Conservation (phyloP, 2,329 filamentous ascomycete species). For the Diaporthe vexans region DNA sequence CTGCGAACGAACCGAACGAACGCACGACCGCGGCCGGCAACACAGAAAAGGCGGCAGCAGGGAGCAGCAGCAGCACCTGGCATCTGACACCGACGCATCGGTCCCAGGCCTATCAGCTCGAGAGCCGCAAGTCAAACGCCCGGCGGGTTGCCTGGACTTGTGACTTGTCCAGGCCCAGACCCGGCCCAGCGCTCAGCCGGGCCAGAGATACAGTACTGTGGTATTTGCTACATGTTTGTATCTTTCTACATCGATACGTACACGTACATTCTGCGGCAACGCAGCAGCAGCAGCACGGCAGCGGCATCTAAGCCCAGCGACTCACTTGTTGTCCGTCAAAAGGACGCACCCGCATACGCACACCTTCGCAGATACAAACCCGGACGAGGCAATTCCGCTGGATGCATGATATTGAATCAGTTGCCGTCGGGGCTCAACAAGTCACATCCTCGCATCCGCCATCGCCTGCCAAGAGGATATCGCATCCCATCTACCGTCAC, state of each 20-base stretch:
- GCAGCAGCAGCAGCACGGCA: background rate
- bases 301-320: background rate
- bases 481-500: background rate
- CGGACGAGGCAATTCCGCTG: constrained; percentile 11
- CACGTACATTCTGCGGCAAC: constrained; percentile 17
- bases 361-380: background rate
- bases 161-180: constrained; percentile 35
- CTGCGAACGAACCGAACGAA: background rate
- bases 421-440: constrained; percentile 31
- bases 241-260: constrained; percentile 22
- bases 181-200: constrained; percentile 22
- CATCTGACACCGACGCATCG: constrained; percentile 39
- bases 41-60: constrained; percentile 15
- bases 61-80: constrained; percentile 23
- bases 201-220: background rate
- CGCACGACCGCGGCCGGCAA: constrained; percentile 13
- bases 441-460: constrained; percentile 30
- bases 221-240: background rate
- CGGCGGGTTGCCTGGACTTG: constrained; percentile 15
- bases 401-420: constrained; percentile 33
- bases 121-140: constrained; percentile 21
- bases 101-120: constrained; percentile 37
- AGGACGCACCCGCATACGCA: background rate
- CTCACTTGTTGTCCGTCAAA: background rate
- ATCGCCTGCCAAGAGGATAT: constrained; percentile 26